Evolutionary conservation across 1,284 basidiomycete species (phyloP).

Genomic region (Pascua sp.): DNA sequence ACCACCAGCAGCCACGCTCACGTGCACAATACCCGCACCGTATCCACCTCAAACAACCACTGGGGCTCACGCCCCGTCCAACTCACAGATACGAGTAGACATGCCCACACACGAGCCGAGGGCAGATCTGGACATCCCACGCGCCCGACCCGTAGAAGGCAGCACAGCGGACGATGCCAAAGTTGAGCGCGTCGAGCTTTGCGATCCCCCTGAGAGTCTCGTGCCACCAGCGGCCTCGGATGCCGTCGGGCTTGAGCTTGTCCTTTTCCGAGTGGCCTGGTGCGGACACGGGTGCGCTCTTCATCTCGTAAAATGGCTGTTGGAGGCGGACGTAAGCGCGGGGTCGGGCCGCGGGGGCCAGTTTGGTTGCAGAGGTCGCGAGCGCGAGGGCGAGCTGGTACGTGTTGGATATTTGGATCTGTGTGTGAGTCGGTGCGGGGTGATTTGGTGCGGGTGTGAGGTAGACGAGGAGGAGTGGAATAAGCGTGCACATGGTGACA

Average conservation of each 20-base stretch:
- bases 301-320: constrained; percentile 76
- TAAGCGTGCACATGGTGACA: too few relatives aligned
- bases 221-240: constrained; percentile 83
- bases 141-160: constrained; percentile 45
- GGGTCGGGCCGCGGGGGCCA: constrained; percentile 60
- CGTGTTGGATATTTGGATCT: constrained; percentile 68
- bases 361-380: constrained; percentile 55
- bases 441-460: not conserved
- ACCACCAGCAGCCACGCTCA: not conserved
- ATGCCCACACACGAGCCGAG: constrained; percentile 67
- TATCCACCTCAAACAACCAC: not conserved
- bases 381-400: constrained; percentile 67
- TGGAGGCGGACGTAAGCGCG: constrained; percentile 76
- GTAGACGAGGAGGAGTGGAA: not conserved
- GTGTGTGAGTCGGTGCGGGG: constrained; percentile 19
- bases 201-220: constrained; percentile 73
- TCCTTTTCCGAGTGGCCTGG: constrained; percentile 63
- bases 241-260: constrained; percentile 67
- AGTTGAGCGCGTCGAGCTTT: constrained; percentile 55
- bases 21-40: not conserved
- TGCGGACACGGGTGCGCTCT: constrained; percentile 32
- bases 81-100: constrained; percentile 68
- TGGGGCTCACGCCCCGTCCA: not conserved
- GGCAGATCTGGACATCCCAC: constrained; percentile 55
- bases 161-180: constrained; percentile 5